phyloP scores from a whole-genome alignment of 148 eudicot species.

The Chenopodium album region DNA sequence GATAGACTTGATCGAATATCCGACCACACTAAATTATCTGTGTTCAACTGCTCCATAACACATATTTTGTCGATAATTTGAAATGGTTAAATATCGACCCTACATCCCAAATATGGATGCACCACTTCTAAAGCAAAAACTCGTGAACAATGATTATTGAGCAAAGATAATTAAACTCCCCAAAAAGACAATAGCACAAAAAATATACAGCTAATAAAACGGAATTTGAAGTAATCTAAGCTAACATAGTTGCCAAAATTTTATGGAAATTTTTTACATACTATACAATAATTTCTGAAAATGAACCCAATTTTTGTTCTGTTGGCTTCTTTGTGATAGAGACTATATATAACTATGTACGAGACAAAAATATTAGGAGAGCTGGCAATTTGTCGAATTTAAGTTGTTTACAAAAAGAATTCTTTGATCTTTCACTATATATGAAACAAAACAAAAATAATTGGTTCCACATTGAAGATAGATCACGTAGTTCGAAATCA shows the following conservation, averaged over 20 bases:
- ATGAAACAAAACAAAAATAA: not conserved
- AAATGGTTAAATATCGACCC: not conserved
- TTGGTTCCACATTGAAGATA: not conserved
- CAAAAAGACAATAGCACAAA: not conserved
- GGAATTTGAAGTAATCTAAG: conserved; percentile 9
- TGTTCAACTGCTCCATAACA: too few species aligned
- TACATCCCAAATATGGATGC: not conserved
- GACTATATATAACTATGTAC: not conserved
- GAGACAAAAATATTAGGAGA: not conserved
- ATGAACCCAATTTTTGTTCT: not conserved
- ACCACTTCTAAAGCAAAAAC: not conserved
- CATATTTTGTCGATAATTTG: too few species aligned
- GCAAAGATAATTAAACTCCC: not conserved
- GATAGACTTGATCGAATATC: too few species aligned
- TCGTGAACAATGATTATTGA: not conserved
- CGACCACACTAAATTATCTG: too few species aligned
- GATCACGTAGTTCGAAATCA: not conserved
- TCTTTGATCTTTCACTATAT: conserved; percentile 11
- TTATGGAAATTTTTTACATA: not conserved
- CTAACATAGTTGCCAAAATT: conserved; percentile 8
- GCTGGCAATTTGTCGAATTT: not conserved
- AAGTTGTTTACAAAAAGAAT: not conserved
- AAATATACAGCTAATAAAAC: conserved; percentile 3
- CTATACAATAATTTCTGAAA: conserved; percentile 8
- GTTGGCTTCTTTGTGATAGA: not conserved